Base-by-base conservation (phyloP, 2,329 filamentous ascomycete species). In the Nothophoma quercina region DNA sequence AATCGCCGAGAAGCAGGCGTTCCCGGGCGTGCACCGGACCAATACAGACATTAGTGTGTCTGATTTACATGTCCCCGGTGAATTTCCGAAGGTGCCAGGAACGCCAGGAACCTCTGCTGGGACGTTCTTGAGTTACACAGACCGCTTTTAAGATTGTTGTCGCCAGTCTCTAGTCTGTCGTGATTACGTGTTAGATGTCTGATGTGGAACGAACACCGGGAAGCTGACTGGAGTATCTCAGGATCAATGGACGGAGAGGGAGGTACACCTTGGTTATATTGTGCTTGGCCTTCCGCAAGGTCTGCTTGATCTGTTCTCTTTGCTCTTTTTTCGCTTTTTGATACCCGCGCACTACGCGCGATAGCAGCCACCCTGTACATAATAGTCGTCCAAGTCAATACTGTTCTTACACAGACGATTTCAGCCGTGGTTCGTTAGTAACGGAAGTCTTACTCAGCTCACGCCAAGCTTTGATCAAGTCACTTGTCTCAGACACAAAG, bases 61-160 rank as follows among this genome's bases (percentile, higher is more conserved):
- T 47, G 82, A 87, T 65, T 73, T 91, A 42, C 87, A 89, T 65
- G 82, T 91, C 15, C 88, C 88, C 3, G 88, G 88, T 9, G 81
- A 87, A 60, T 91, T 82, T 67, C 86, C 86, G 0, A 69, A 61
- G 40, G 48, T 47, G 7, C 48, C 51, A 30, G 50, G 38, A 25
- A 47, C 38, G 44, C 51, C 51, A 15, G 45, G 45, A 22, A 55
- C 51, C 4, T 33, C 45, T n/a, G 26, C 32, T 15, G 51, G 45
- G 7, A 55, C 51, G 9, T 55, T 45, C 21, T 13, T 49, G 28
- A 45, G 35, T 41, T 49, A 55, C 18, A 28, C 32, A n/a, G 36
- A 53, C 22, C 50, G 50, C 18, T 44, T 44, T 33, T 53, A 23
- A 48, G 12, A n/a, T 12, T 18, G 19, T 26, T 9, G 8, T 29